Base-by-base conservation (phyloP, 805 yeast genomes). In the Wickerhamomyces ciferrii region DNA sequence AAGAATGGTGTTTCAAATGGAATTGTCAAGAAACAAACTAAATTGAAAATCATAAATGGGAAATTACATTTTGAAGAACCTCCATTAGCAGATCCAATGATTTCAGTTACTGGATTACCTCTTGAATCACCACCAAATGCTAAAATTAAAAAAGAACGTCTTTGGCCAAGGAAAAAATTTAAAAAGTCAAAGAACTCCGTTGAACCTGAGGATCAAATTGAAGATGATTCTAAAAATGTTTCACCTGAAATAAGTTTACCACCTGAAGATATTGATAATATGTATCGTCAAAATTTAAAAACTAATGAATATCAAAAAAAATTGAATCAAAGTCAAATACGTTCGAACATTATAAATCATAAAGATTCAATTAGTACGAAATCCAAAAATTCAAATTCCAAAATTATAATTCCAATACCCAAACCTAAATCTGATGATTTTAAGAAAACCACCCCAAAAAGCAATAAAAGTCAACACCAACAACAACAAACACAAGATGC, bases 31-130 rank as follows among this genome's bases (percentile, higher is more conserved):
- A 32, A 36, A 13, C 18, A 29, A 24, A 38, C 14, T n/a, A 31
- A n/a, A 5, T 15, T 31, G 18, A 15, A 31, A 6, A 6, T 31
- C 18, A 15, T 4, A 4, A 38, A 44, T 40, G 44, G 46, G 5
- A 29, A 46, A 23, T 23, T 48, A 5, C 43, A 47, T 11, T 63
- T 61, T 27, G 61, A 68, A 19, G 94, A 87, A 55, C 90, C 91
- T 2, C 72, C 70, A 17, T 61, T 72, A 31, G 75, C 79, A 1
- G 75, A 71, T 34, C 80, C 84, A 0, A 61, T 67, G 11, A 81
- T 87, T 38, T 73, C 76, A 11, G 79, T 79, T 35, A 83, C 92
- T 0, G 96, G 97, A 2, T 70, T 80, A 37, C 84, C 94, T 4
- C 64, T 89, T 45, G 87, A 80, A 52, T 72, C 78, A n/a, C 72